Base-by-base conservation (phyloP, 2,329 filamentous ascomycete genomes). In the Colletotrichum eremochloae region DNA sequence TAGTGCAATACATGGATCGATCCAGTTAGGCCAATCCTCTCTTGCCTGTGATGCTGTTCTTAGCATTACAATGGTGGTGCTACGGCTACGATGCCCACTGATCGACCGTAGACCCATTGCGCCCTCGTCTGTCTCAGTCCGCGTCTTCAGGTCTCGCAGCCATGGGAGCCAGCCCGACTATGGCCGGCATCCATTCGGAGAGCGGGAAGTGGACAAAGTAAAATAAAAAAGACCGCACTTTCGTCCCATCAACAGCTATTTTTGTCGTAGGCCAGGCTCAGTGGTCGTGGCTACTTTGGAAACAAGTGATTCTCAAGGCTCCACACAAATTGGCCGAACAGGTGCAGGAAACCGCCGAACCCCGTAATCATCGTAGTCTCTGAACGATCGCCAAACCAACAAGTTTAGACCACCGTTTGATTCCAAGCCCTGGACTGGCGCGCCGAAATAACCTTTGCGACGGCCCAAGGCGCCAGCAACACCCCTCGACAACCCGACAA, bases 351-450 rank as follows among this genome's bases (percentile, higher is more conserved):
- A 69, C 60, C 69, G 48, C 60, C 69, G 66, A 72, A 56, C 66
- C 55, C 66, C 60, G 60, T 56, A 72, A 65, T 14, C 60, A 68
- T 58, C 29, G 57, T 63, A 58, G 67, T 57, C 12, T 50, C 36
- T 29, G 50, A 42, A 62, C 50, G 71, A 67, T 67, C 67, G 44
- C 50, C 44, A 67, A 56, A 42, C 38, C 62, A 67, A 29, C 61
- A 38, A 71, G 56, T 63, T 71, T 60, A 63, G 62, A 53, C 67
- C 71, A 71, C 71, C 71, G 67, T 73, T 71, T 71, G 62, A 63
- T 71, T 57, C 62, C 55, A 72, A 71, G 57, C 62, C 71, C 56
- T 46, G 62, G 46, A 31, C 50, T 36, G 46, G 20, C 36, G 40
- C 60, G 53, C 65, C 52, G 53, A 63, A 63, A 61, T 67, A 67